Percentiles rank a stretch among this genome's conserved stretches.
Evolutionary conservation across 1,284 basidiomycete genomes (phyloP).

Genomic region (Sporisorium scitamineum): DNA sequence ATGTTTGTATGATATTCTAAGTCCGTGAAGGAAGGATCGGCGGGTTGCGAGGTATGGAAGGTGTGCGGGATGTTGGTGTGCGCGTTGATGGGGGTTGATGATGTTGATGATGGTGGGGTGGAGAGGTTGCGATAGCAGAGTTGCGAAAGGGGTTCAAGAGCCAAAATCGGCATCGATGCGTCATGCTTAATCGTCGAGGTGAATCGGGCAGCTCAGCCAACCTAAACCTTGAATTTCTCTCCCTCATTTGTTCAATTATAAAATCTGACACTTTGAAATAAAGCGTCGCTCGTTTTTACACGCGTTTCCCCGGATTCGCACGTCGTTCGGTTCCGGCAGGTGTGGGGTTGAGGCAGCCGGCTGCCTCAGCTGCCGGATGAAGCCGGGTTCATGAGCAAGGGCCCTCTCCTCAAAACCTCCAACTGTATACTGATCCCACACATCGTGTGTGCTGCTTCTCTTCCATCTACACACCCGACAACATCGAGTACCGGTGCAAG

Average conservation of each 20-base stretch:
- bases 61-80: conserved; percentile 2
- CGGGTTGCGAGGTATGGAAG: too few relatives aligned
- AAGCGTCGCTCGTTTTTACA: too few relatives aligned
- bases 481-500: not conserved
- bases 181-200: too few relatives aligned
- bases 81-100: conserved; percentile 7
- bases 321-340: not conserved
- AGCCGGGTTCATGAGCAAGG: conserved; percentile 8
- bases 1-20: conserved; percentile 14
- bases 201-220: too few relatives aligned
- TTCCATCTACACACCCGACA: not conserved
- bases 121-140: not conserved
- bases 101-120: conserved; percentile 1
- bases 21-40: not conserved
- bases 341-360: conserved; percentile 9
- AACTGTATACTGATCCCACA: too few relatives aligned
- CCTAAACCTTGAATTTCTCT: not conserved
- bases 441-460: too few relatives aligned
- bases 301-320: not conserved
- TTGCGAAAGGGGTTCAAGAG: not conserved
- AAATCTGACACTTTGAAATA: not conserved
- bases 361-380: not conserved
- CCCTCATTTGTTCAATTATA: too few relatives aligned
- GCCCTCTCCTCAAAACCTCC: too few relatives aligned
- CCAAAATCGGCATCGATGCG: too few relatives aligned